phyloP scores from a whole-genome alignment of 345 rosid species.

The Brassica nigra region DNA sequence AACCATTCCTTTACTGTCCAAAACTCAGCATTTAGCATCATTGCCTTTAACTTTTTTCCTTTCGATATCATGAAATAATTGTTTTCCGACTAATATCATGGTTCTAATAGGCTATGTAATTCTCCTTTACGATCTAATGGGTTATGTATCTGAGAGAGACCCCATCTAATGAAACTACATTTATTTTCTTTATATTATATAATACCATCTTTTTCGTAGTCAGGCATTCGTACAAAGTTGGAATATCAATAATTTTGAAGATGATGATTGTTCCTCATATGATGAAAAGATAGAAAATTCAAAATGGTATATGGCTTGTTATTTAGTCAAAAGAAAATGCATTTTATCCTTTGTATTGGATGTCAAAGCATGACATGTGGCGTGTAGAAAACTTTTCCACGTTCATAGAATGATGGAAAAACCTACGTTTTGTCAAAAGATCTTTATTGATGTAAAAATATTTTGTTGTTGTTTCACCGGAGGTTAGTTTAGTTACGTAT shows the following conservation, averaged over 20 bases:
- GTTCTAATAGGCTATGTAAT: background rate
- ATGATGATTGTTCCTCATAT: constrained; percentile 27
- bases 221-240: constrained; percentile 19
- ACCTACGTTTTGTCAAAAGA: background rate
- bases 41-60: constrained; percentile 1
- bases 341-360: constrained; percentile 2
- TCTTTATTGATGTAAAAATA: background rate
- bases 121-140: constrained; percentile 3
- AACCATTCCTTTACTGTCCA: constrained; percentile 7
- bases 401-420: constrained; percentile 17
- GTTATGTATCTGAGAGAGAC: constrained; percentile 8
- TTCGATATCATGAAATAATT: constrained; percentile 3
- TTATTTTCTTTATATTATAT: constrained; percentile 1
- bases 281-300: constrained; percentile 29
- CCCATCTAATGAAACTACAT: constrained; percentile 21
- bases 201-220: constrained; percentile 11
- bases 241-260: constrained; percentile 23
- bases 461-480: background rate
- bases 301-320: constrained; percentile 8
- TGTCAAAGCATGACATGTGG: constrained; percentile 39
- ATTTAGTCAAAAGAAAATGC: background rate
- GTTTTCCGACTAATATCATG: background rate
- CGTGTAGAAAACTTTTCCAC: constrained; percentile 19
- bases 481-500: background rate
- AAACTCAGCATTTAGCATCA: constrained; percentile 26